phyloP scores from a whole-genome alignment of 2,329 filamentous ascomycete species.

The Ophiostoma triangulosporum region DNA sequence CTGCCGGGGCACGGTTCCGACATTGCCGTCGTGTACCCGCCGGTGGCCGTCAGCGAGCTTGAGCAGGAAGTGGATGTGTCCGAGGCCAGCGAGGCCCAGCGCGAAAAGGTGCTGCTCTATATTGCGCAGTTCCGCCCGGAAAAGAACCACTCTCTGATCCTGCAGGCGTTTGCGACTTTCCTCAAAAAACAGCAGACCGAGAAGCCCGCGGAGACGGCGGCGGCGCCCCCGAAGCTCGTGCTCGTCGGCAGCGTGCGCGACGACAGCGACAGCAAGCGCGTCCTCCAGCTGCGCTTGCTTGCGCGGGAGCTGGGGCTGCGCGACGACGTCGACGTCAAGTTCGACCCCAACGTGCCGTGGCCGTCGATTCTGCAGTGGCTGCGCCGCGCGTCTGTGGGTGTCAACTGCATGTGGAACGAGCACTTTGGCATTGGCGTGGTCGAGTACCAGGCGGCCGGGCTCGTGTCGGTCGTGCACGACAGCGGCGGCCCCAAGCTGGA shows the following conservation, averaged over 20 bases:
- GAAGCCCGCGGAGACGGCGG: not conserved
- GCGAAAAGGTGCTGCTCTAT: slow-evolving; percentile 68
- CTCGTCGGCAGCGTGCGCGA: slow-evolving; percentile 89
- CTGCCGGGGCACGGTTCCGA: slow-evolving; percentile 16
- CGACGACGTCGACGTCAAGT: slow-evolving; percentile 69
- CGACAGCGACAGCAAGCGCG: slow-evolving; percentile 62
- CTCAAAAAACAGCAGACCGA: slow-evolving; percentile 31
- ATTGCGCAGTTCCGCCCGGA: slow-evolving; percentile 96
- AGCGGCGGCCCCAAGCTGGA: slow-evolving; percentile 87
- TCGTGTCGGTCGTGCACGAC: slow-evolving; percentile 87
- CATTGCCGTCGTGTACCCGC: slow-evolving; percentile 75
- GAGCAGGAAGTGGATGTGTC: slow-evolving; percentile 61
- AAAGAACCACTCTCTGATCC: slow-evolving; percentile 83
- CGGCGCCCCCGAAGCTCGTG: slow-evolving; percentile 49
- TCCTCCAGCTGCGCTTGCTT: slow-evolving; percentile 77
- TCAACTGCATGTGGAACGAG: slow-evolving; percentile 99
- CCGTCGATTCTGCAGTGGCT: slow-evolving; percentile 72
- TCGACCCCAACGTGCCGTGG: slow-evolving; percentile 84
- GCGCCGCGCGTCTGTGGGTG: slow-evolving; percentile 63
- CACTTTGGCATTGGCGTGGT: slow-evolving; percentile 98
- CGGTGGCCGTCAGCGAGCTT: slow-evolving; percentile 78
- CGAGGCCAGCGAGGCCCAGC: slow-evolving; percentile 49
- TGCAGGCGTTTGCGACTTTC: slow-evolving; percentile 73
- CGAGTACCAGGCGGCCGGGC: slow-evolving; percentile 89
- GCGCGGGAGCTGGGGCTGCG: slow-evolving; percentile 78